Percentiles rank a stretch among this genome's conserved stretches.
phyloP scores from a whole-genome alignment of 2,329 filamentous ascomycete genomes.

The Zymoseptoria brevis region DNA sequence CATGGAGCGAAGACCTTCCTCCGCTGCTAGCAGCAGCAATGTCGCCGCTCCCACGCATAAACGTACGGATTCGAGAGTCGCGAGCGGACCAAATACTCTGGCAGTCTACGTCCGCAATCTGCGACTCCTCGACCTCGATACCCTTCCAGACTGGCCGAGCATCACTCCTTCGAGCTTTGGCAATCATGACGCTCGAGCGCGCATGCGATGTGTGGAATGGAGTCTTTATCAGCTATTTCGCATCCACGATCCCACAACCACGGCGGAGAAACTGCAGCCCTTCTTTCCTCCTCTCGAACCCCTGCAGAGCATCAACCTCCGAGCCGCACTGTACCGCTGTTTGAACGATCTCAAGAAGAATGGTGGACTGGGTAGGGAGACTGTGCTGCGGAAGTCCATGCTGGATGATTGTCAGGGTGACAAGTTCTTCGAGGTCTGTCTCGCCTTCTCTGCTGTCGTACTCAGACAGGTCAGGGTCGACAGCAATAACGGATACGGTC shows the following conservation, averaged over 20 bases:
- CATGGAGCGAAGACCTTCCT: conserved; percentile 10
- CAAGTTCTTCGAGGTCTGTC: conserved; percentile 76
- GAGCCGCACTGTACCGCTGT: conserved; percentile 70
- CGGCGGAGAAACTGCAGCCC: conserved; percentile 72
- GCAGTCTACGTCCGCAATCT: conserved; percentile 74
- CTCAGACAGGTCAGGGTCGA: conserved; percentile 54
- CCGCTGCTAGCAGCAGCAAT: conserved; percentile 4
- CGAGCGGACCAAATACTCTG: conserved; percentile 32
- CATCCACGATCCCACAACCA: conserved; percentile 71
- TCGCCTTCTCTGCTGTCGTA: conserved; percentile 75
- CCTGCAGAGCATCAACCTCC: conserved; percentile 82
- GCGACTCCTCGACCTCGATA: conserved; percentile 71
- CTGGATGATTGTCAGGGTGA: conserved; percentile 93
- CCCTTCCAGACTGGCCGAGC: conserved; percentile 68
- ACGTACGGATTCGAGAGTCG: conserved; percentile 12
- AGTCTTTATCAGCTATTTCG: conserved; percentile 78
- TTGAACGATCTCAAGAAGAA: conserved; percentile 84
- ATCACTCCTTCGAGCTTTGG: conserved; percentile 64
- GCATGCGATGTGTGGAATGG: conserved; percentile 82
- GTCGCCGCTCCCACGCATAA: conserved; percentile 11
- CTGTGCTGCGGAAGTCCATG: conserved; percentile 84
- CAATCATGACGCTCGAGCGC: conserved; percentile 59
- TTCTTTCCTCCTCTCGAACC: conserved; percentile 89
- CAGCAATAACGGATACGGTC: conserved; percentile 37
- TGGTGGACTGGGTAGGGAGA: conserved; percentile 70